A percentile compares a stretch with the other conserved stretches of the same genome.
phyloP scores from a whole-genome alignment of 768 basidiomycete genomes.

The Kwoniella botswanensis region DNA sequence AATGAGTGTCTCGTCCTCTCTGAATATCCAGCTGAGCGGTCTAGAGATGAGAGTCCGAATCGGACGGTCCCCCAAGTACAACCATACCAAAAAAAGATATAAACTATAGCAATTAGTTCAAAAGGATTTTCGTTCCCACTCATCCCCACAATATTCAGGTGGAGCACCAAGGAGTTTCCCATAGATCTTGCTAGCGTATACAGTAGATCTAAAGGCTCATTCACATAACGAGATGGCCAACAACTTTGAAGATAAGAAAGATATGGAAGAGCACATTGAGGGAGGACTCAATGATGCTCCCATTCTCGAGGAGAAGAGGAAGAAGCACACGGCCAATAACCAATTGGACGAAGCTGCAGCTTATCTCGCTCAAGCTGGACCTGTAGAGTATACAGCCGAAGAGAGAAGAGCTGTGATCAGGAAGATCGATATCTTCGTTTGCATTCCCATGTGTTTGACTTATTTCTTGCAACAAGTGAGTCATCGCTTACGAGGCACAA shows the following conservation, averaged over 20 bases:
- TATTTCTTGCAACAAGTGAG: conserved; percentile 41
- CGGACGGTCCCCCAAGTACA: too few relatives aligned
- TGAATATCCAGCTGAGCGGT: too few relatives aligned
- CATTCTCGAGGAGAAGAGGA: conserved; percentile 1
- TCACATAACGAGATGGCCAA: background rate
- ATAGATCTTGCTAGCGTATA: background rate
- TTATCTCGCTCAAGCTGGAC: conserved; percentile 24
- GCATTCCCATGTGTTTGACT: conserved; percentile 32
- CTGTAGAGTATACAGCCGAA: conserved; percentile 31
- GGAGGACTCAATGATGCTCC: background rate
- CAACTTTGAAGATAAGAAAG: conserved; percentile 28
- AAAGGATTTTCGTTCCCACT: background rate
- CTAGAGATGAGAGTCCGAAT: too few relatives aligned
- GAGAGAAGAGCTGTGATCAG: conserved; percentile 39
- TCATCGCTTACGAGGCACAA: background rate
- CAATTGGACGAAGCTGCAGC: conserved; percentile 35
- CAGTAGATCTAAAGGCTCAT: too few relatives aligned
- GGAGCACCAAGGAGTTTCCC: conserved; percentile 6
- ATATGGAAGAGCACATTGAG: conserved; percentile 25
- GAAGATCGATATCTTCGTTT: conserved; percentile 42
- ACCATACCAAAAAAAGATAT: background rate
- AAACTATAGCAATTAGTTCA: background rate
- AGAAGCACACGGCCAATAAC: conserved; percentile 22
- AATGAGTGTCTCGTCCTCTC: too few relatives aligned
- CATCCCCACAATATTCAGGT: background rate